Conservation (phyloP, 2,329 filamentous ascomycete genomes). For the Epichloe aotearoae region DNA sequence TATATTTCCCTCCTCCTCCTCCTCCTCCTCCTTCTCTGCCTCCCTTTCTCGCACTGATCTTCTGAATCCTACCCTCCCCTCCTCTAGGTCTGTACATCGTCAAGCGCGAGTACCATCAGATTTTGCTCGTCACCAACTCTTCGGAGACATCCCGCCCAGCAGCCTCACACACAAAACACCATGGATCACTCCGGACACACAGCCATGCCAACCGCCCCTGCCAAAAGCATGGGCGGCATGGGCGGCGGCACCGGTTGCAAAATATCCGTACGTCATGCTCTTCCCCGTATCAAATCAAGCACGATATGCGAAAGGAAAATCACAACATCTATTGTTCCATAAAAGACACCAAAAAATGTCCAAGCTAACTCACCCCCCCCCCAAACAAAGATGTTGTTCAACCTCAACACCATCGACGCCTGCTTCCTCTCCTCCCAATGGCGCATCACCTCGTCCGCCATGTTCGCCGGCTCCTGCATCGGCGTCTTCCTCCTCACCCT, state of each 20-base stretch:
- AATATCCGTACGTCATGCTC: constrained; percentile 17
- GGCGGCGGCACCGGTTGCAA: constrained; percentile 21
- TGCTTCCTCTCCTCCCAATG: constrained; percentile 58
- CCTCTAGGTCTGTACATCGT: not conserved
- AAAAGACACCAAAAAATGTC: no score
- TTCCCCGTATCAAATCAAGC: not conserved
- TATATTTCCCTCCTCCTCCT: not conserved
- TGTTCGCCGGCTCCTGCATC: constrained; percentile 72
- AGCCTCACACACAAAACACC: no score
- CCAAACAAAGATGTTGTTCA: constrained; percentile 57
- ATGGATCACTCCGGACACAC: constrained; percentile 8
- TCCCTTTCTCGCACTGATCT: not conserved
- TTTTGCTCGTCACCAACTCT: no score
- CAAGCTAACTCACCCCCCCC: not conserved
- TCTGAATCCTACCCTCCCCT: not conserved
- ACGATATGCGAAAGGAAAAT: not conserved
- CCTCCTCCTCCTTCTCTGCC: not conserved
- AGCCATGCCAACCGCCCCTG: constrained; percentile 9
- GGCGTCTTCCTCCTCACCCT: constrained; percentile 65
- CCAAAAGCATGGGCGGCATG: constrained; percentile 12
- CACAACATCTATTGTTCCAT: no score
- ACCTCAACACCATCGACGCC: constrained; percentile 59
- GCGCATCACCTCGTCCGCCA: constrained; percentile 54
- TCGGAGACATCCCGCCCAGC: no score
- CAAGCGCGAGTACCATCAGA: not conserved